A percentile compares a stretch with the other conserved stretches of the same genome.
Evolutionary conservation across 2,329 filamentous ascomycete species (phyloP).

Genomic region (Colletotrichum sp.): DNA sequence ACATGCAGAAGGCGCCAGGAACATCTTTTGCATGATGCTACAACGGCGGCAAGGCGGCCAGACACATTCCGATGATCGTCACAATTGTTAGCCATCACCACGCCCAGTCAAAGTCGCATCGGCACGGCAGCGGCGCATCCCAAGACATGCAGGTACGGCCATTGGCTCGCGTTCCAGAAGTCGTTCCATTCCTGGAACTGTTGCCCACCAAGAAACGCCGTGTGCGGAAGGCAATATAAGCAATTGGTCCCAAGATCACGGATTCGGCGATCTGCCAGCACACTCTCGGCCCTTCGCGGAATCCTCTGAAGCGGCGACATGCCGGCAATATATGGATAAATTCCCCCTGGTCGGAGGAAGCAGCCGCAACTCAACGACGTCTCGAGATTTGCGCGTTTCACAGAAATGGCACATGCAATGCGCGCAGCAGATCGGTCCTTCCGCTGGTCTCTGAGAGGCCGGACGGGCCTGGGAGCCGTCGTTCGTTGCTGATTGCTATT

Average conservation of each 20-base stretch:
- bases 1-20: background rate
- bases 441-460: background rate
- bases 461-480: background rate
- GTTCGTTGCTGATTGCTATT: background rate
- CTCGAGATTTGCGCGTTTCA: background rate
- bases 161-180: background rate
- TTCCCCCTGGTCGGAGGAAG: background rate
- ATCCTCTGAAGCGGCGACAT: background rate
- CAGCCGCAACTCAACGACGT: constrained; percentile 11
- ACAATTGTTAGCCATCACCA: background rate
- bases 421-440: background rate
- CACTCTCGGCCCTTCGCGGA: background rate
- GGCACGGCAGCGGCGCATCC: background rate
- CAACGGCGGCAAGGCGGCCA: background rate
- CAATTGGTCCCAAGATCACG: constrained; percentile 9
- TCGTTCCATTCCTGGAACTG: background rate
- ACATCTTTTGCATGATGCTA: background rate
- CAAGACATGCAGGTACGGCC: background rate
- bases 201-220: background rate
- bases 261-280: background rate
- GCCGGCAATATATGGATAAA: constrained; percentile 11
- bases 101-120: background rate
- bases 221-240: background rate
- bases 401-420: background rate
- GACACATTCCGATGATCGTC: background rate